Base-by-base conservation (phyloP, 2,329 filamentous ascomycete species). In the Aureobasidium vineae region DNA sequence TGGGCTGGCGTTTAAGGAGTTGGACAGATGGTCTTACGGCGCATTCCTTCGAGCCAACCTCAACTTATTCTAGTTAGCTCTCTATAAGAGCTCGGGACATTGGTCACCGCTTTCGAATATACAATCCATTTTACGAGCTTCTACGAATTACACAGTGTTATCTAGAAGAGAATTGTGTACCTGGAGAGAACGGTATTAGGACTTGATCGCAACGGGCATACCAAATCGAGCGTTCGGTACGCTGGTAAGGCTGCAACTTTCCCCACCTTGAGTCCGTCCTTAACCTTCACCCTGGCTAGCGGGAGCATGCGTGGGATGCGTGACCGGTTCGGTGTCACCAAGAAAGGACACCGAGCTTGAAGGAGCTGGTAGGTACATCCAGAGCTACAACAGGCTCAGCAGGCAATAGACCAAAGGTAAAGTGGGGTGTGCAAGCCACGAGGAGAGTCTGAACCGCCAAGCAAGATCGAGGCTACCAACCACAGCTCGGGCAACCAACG, bases 311-410 rank as follows among this genome's bases (percentile, higher is more conserved):
- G 47, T 40, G 15, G 60, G 60, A 53, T 63, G 60, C 60, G 61
- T 64, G 61, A 54, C 61, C 61, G 61, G 49, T 54, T 54, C 47
- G 49, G 61, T 64, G 49, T 36, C 8, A 64, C 61, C 23, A 54
- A 10, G 13, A 43, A n/a, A 31, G 49, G 36, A 64, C 15, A 43
- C 47, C 61, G 36, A 54, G 11, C 38, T 33, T 40, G 19, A 64
- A 15, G 43, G 23, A 23, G 21, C 26, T 23, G 5, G 19, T 15
- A 52, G 28, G 60, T 52, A 60, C 56, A 16, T 63, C 21, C 7
- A 13, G 45, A 63, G 21, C 21, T 63, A 63, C 33, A 40, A 52
- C 21, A 64, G 61, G 49, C 54, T 59, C 23, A 56, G 53, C 21
- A 56, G 53, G 31, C 60, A 63, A 23, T 23, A 53, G 15, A 33